Conservation (phyloP, 1,139 yeast species). For the Yamadazyma diddensiae region DNA sequence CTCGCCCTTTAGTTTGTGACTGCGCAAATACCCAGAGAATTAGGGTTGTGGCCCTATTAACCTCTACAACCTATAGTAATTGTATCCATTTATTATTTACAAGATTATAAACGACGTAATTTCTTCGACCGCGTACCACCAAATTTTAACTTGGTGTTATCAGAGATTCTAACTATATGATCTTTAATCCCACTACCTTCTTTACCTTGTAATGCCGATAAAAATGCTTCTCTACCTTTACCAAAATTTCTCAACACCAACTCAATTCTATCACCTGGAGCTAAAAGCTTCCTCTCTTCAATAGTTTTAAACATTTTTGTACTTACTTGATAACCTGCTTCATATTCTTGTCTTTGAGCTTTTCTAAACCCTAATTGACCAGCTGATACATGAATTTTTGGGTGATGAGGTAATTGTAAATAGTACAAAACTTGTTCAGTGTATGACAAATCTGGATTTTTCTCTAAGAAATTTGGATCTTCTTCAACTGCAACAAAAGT, state of each 20-base stretch:
- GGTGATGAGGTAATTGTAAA: slow-evolving; percentile 76
- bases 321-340: slow-evolving; percentile 89
- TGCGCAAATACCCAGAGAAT: too few relatives aligned
- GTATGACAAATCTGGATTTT: slow-evolving; percentile 55
- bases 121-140: slow-evolving; percentile 92
- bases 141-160: slow-evolving; percentile 76
- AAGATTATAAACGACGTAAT: slow-evolving; percentile 64
- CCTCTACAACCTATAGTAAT: too few relatives aligned
- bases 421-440: slow-evolving; percentile 78
- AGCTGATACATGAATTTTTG: slow-evolving; percentile 62
- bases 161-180: slow-evolving; percentile 66
- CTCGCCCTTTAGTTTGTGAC: slow-evolving; percentile 6
- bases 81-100: too few relatives aligned
- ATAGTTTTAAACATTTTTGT: slow-evolving; percentile 70
- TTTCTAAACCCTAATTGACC: slow-evolving; percentile 77
- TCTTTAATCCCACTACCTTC: slow-evolving; percentile 75
- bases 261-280: slow-evolving; percentile 59
- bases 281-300: slow-evolving; percentile 53
- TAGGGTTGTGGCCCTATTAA: slow-evolving; percentile 12
- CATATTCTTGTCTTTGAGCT: slow-evolving; percentile 85
- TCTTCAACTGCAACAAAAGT: slow-evolving; percentile 73
- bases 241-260: slow-evolving; percentile 79
- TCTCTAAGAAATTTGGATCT: slow-evolving; percentile 56
- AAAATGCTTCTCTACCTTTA: slow-evolving; percentile 84
- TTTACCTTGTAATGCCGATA: slow-evolving; percentile 81